Conservation (phyloP, 306 rosid species). For the cucumber (Cucumis sativus) region DNA sequence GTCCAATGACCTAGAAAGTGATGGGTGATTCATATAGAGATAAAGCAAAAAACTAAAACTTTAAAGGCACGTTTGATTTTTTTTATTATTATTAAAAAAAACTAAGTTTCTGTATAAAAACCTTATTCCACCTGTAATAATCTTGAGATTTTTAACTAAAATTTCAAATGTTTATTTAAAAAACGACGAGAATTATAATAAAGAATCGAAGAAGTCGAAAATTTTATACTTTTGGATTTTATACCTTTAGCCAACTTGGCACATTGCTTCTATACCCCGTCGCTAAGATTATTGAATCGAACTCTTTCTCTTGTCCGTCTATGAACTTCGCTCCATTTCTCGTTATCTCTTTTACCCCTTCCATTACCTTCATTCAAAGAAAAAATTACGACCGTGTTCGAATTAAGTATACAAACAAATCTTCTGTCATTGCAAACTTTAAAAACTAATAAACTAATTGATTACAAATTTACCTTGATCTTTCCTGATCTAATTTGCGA, state of each 20-base stretch:
- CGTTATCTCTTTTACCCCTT: constrained; percentile 83
- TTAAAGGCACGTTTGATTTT: no score
- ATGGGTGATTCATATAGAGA: constrained; percentile 45
- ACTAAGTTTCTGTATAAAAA: no score
- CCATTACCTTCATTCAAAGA: constrained; percentile 21
- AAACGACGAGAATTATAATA: no score
- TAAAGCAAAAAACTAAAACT: constrained; percentile 31
- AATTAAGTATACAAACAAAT: no score
- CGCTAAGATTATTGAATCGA: constrained; percentile 81
- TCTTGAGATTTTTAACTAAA: no score
- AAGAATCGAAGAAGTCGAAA: no score
- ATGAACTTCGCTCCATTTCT: constrained; percentile 68
- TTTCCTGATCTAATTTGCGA: constrained; percentile 58
- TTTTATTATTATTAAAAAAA: no score
- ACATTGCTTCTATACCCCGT: constrained; percentile 99
- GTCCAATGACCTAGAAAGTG: constrained; percentile 35
- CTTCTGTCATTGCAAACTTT: no score
- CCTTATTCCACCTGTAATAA: no score
- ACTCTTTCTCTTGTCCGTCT: constrained; percentile 79
- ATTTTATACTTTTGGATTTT: not conserved
- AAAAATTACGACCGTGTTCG: not conserved
- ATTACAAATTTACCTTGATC: constrained; percentile 42
- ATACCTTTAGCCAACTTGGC: constrained; percentile 95
- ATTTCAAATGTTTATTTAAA: no score
- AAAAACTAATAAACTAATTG: not conserved